Evolutionary conservation across 169 alveolate species (phyloP).

Genomic region (Plasmodium berghei): DNA sequence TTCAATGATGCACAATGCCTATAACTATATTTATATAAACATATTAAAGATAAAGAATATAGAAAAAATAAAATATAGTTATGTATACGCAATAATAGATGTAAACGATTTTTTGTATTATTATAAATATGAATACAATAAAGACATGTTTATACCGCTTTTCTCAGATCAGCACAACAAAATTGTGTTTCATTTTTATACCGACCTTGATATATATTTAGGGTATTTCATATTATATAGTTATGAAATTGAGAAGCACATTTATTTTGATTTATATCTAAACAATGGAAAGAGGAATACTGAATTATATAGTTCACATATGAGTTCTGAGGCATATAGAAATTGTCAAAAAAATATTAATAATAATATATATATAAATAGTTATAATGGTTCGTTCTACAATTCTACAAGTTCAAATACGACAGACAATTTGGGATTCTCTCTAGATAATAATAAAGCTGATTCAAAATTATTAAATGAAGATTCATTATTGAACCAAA

Average conservation of each 20-base stretch:
- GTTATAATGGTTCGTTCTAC: constrained; percentile 2
- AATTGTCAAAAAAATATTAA: neutral
- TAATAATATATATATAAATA: constrained; percentile 19
- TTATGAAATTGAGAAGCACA: constrained; percentile 70
- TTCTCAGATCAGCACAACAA: constrained; percentile 58
- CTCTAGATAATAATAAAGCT: constrained; percentile 10
- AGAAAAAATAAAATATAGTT: constrained; percentile 51
- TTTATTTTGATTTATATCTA: constrained; percentile 43
- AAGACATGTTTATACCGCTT: constrained; percentile 68
- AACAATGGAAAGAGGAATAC: neutral
- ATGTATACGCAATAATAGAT: constrained; percentile 65
- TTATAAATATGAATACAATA: constrained; percentile 68
- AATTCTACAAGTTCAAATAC: constrained; percentile 43
- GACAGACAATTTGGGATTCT: constrained; percentile 20
- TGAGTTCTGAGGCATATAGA: neutral
- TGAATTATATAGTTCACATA: constrained; percentile 2
- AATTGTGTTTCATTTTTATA: constrained; percentile 47
- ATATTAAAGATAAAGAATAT: constrained; percentile 56
- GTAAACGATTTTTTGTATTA: constrained; percentile 60
- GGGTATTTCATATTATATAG: constrained; percentile 36
- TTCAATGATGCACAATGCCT: constrained; percentile 10
- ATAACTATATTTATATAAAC: constrained; percentile 65
- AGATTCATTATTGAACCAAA: constrained; percentile 26
- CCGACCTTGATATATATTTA: constrained; percentile 47
- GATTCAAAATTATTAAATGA: constrained; percentile 16